phyloP scores from a whole-genome alignment of 371 early-diverging fungal genomes.

The Syncephalis fuscata region DNA sequence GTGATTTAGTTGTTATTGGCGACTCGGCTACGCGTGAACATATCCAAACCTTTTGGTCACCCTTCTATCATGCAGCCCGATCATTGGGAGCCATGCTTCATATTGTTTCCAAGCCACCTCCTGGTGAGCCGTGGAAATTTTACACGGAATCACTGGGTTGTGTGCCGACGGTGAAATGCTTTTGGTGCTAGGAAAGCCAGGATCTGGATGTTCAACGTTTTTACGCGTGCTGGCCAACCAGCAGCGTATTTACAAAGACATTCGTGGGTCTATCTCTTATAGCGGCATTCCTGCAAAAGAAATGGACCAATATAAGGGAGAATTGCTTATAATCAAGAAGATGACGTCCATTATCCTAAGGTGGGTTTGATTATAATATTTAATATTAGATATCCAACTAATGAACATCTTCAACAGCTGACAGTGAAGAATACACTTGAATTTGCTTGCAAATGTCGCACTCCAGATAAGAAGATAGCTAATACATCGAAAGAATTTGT shows the following conservation, averaged over 20 bases:
- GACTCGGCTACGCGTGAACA: slow-evolving; percentile 13
- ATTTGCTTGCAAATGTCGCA: slow-evolving; percentile 32
- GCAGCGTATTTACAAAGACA: slow-evolving; percentile 21
- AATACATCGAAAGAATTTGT: slow-evolving; percentile 12
- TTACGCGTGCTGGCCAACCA: slow-evolving; percentile 31
- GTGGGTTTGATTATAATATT: too few species aligned
- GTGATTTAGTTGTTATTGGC: slow-evolving; percentile 12
- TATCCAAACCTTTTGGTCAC: slow-evolving; percentile 8
- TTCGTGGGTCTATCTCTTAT: slow-evolving; percentile 22
- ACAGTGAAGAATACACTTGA: slow-evolving; percentile 29
- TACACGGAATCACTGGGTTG: slow-evolving; percentile 11
- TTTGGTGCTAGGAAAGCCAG: slow-evolving; percentile 35
- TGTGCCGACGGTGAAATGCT: slow-evolving; percentile 38
- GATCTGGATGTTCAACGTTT: slow-evolving; percentile 32
- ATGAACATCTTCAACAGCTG: slow-evolving; percentile 8
- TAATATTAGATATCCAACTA: too few species aligned
- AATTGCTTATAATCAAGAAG: slow-evolving; percentile 35
- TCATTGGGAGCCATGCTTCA: too few species aligned
- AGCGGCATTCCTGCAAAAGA: slow-evolving; percentile 25
- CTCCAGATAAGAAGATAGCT: slow-evolving; percentile 23
- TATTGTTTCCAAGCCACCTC: too few species aligned
- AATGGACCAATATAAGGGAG: slow-evolving; percentile 19
- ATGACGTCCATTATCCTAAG: slow-evolving; percentile 30
- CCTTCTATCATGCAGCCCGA: slow-evolving; percentile 2
- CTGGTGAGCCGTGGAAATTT: background rate